A percentile compares a stretch with the other conserved stretches of the same genome.
These are phyloP conservation scores for Lumnitzera littorea DNA, from an alignment of 345 rosid species.

Conservation along the genomic window DNA sequence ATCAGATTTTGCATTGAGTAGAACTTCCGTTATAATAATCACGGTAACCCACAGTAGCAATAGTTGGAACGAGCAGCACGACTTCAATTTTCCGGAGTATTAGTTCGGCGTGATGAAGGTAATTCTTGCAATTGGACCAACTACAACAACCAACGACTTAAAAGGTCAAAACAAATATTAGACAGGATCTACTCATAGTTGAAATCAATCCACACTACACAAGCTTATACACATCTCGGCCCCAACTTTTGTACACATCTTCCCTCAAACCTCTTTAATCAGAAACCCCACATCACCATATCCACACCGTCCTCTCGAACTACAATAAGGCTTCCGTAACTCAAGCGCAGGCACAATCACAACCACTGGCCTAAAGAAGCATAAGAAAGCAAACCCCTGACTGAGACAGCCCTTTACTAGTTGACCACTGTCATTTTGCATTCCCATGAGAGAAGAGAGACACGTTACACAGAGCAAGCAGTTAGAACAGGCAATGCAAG, in stretches of 20 bases:
- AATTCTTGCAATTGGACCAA: background rate
- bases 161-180: constrained; percentile 6
- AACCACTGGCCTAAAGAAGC: constrained; percentile 2
- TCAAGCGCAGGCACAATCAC: constrained; percentile 5
- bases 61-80: too few relatives aligned
- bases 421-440: background rate
- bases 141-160: background rate
- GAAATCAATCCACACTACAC: constrained; percentile 13
- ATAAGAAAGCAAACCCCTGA: constrained; percentile 11
- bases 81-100: too few relatives aligned
- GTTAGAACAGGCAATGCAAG: background rate
- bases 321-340: constrained; percentile 6
- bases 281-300: constrained; percentile 3
- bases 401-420: constrained; percentile 15
- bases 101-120: too few relatives aligned
- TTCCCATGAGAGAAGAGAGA: background rate
- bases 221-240: constrained; percentile 4
- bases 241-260: constrained; percentile 15
- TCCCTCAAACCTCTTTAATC: constrained; percentile 1
- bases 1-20: too few relatives aligned
- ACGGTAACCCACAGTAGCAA: too few relatives aligned
- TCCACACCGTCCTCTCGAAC: constrained; percentile 21
- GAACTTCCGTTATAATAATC: too few relatives aligned
- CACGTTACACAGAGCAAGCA: background rate
- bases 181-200: constrained; percentile 1